These are phyloP conservation scores for Aquanectria penicillioides DNA, from an alignment of 2,329 filamentous ascomycete species.

Conservation along the genomic window DNA sequence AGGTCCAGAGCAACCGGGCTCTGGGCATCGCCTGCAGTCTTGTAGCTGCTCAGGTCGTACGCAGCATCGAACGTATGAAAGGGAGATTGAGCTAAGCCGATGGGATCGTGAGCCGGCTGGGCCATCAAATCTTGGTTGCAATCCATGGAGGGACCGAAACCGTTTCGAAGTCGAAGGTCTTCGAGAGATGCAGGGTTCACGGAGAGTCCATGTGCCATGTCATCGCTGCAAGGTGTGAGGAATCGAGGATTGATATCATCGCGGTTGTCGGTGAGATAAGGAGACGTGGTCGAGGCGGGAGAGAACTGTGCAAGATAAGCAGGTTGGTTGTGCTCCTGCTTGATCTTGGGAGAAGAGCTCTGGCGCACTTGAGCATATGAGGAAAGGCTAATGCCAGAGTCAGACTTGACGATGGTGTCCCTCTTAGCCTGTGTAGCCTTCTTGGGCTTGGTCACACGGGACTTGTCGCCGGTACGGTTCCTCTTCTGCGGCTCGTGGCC, in stretches of 20 bases:
- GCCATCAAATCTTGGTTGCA: slow-evolving; percentile 42
- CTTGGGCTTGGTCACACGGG: slow-evolving; percentile 58
- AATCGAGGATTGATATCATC: slow-evolving; percentile 53
- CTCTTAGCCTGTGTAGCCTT: slow-evolving; percentile 47
- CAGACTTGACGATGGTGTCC: slow-evolving; percentile 52
- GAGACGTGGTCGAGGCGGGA: slow-evolving; percentile 50
- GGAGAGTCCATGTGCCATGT: slow-evolving; percentile 46
- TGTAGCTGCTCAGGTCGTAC: slow-evolving; percentile 52
- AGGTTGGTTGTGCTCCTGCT: slow-evolving; percentile 50
- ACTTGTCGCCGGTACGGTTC: slow-evolving; percentile 54
- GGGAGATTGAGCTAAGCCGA: slow-evolving; percentile 45
- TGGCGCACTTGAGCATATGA: slow-evolving; percentile 44
- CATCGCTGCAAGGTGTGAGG: slow-evolving; percentile 66
- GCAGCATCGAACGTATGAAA: slow-evolving; percentile 54
- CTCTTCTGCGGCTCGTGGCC: slow-evolving; percentile 60
- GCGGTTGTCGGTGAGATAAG: slow-evolving; percentile 48
- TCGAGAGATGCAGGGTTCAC: slow-evolving; percentile 44
- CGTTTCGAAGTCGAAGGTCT: slow-evolving; percentile 39
- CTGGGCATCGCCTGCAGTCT: slow-evolving; percentile 42
- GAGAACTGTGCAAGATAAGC: slow-evolving; percentile 48
- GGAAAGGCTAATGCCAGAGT: slow-evolving; percentile 45
- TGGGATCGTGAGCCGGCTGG: slow-evolving; percentile 41
- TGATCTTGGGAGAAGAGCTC: slow-evolving; percentile 41
- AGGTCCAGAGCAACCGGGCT: slow-evolving; percentile 41
- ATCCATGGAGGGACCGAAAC: slow-evolving; percentile 42